Conservation (phyloP, 768 basidiomycete genomes). For the Mycena albidolilacea region DNA sequence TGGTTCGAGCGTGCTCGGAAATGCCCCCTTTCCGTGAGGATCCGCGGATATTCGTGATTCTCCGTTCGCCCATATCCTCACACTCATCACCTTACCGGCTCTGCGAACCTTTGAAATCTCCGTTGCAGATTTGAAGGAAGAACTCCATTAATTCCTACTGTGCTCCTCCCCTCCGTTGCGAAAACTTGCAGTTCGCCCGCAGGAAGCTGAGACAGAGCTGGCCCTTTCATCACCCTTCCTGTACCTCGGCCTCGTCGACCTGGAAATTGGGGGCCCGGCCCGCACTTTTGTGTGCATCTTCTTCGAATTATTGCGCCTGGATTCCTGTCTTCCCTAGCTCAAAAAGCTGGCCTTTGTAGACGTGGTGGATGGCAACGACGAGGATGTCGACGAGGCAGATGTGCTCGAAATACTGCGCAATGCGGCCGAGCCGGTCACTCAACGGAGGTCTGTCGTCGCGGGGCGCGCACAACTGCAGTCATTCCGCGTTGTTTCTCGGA, state of each 20-base stretch:
- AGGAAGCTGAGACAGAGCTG: background rate
- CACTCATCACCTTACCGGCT: background rate
- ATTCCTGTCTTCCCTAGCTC: background rate
- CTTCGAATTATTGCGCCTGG: background rate
- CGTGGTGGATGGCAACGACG: background rate
- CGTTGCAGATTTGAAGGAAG: background rate
- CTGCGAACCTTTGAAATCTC: background rate
- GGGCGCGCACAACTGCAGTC: slow-evolving; percentile 1
- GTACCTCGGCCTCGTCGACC: background rate
- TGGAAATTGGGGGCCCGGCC: slow-evolving; percentile 7
- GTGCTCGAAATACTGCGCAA: background rate
- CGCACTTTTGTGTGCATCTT: background rate
- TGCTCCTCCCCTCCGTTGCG: background rate
- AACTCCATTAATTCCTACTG: background rate
- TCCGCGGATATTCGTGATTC: background rate
- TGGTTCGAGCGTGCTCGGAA: slow-evolving; percentile 16
- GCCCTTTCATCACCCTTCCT: too few relatives aligned
- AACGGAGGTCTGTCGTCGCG: background rate
- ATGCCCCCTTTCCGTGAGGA: slow-evolving; percentile 11
- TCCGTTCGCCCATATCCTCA: background rate
- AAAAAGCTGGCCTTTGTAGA: slow-evolving; percentile 14
- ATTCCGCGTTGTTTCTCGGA: slow-evolving; percentile 4
- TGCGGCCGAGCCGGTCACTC: background rate
- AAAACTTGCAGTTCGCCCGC: background rate
- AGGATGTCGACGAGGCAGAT: background rate